Conservation (phyloP, 1,284 basidiomycete genomes). For the Cutaneotrichosporon cutaneum region DNA sequence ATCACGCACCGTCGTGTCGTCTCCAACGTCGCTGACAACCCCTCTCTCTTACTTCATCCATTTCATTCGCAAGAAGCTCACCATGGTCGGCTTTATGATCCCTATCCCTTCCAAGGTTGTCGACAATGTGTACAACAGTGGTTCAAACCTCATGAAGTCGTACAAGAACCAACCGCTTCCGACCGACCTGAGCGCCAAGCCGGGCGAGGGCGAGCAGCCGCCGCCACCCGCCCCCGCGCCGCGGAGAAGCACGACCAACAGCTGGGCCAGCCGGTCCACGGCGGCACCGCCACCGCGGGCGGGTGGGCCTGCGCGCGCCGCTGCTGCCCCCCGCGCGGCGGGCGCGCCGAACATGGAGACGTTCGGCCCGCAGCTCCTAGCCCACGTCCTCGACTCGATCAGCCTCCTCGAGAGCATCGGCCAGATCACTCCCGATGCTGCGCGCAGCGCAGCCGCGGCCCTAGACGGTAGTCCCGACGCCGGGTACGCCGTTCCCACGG, state of each 20-base stretch:
- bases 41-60: no score
- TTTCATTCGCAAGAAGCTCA: slow-evolving; percentile 27
- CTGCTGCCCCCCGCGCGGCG: background rate
- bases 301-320: background rate
- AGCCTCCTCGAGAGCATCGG: slow-evolving; percentile 37
- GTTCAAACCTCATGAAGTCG: slow-evolving; percentile 6
- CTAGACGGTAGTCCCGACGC: background rate
- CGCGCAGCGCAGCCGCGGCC: slow-evolving; percentile 4
- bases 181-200: background rate
- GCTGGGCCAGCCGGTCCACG: background rate
- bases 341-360: background rate
- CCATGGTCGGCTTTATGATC: slow-evolving; percentile 11
- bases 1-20: no score
- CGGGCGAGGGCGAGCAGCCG: background rate
- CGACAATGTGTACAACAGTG: slow-evolving; percentile 5
- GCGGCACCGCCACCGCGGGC: background rate
- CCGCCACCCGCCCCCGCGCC: background rate
- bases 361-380: slow-evolving; percentile 29
- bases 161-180: slow-evolving; percentile 13
- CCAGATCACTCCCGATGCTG: slow-evolving; percentile 34
- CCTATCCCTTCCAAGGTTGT: slow-evolving; percentile 14
- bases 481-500: background rate
- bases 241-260: background rate
- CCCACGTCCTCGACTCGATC: slow-evolving; percentile 41
- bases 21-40: no score